Evolutionary conservation across 495 filamentous ascomycete species (phyloP).

Genomic region (Letharia columbiana): DNA sequence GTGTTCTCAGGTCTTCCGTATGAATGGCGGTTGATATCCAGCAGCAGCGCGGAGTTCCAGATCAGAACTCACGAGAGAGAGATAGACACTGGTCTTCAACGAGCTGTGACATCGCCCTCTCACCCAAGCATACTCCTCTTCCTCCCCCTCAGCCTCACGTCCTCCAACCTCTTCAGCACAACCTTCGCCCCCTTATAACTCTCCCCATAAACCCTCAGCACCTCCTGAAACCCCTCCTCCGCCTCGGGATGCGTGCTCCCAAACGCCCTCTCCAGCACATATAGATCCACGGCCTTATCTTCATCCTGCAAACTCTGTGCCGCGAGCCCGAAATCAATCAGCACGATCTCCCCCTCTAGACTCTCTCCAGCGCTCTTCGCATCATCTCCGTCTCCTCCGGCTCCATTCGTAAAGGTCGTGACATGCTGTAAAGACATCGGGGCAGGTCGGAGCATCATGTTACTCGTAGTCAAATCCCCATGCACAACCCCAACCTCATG

Average conservation of each 20-base stretch:
- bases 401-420: neutral
- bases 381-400: slow-evolving; percentile 13
- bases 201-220: slow-evolving; percentile 53
- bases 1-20: neutral
- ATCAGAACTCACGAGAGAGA: neutral
- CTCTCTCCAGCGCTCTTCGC: slow-evolving; percentile 30
- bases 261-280: slow-evolving; percentile 95
- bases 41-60: slow-evolving; percentile 1
- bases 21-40: slow-evolving; percentile 4
- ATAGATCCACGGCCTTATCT: slow-evolving; percentile 91
- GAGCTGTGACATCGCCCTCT: slow-evolving; percentile 5
- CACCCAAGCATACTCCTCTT: slow-evolving; percentile 96
- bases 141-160: slow-evolving; percentile 90
- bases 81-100: neutral
- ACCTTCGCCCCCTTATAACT: slow-evolving; percentile 49
- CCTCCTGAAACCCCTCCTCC: slow-evolving; percentile 62
- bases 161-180: slow-evolving; percentile 72
- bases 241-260: slow-evolving; percentile 86
- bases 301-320: slow-evolving; percentile 76
- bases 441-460: slow-evolving; percentile 66
- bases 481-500: slow-evolving; percentile 80
- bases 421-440: slow-evolving; percentile 14
- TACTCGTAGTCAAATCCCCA: slow-evolving; percentile 95
- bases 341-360: slow-evolving; percentile 63
- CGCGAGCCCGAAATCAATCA: slow-evolving; percentile 95